Conservation (phyloP, 805 yeast genomes). For the Ogataea methanolica region DNA sequence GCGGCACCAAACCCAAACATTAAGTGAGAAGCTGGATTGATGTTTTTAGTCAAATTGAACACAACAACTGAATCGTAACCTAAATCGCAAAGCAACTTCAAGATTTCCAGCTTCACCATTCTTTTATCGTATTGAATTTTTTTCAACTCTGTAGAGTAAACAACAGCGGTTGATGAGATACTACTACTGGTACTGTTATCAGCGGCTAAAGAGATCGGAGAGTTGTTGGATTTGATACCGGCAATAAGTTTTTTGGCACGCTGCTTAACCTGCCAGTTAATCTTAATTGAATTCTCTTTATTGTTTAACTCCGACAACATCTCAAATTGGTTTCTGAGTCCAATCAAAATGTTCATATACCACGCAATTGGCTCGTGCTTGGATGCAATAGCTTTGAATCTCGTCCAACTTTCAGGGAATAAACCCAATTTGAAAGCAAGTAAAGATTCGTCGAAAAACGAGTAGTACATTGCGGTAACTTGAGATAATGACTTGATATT, state of each 20-base stretch:
- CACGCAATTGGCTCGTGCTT: conserved; percentile 65
- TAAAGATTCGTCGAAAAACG: conserved; percentile 59
- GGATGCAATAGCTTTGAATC: conserved; percentile 35
- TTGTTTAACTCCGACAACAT: conserved; percentile 38
- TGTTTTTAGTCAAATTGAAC: conserved; percentile 31
- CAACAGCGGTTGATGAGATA: conserved; percentile 3
- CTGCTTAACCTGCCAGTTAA: conserved; percentile 58
- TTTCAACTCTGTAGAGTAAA: conserved; percentile 25
- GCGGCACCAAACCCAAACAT: conserved; percentile 32
- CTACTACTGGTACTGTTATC: conserved; percentile 4
- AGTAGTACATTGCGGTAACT: conserved; percentile 54
- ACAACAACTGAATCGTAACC: conserved; percentile 44
- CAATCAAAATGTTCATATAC: conserved; percentile 60
- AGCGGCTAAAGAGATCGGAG: conserved; percentile 15
- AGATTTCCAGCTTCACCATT: conserved; percentile 35
- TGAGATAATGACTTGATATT: conserved; percentile 47
- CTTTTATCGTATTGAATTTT: conserved; percentile 32
- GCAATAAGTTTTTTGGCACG: conserved; percentile 36
- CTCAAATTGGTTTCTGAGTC: conserved; percentile 46
- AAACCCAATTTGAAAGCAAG: conserved; percentile 53
- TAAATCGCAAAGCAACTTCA: conserved; percentile 42
- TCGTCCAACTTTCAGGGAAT: conserved; percentile 27
- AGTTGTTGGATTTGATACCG: conserved; percentile 12
- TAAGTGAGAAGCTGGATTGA: conserved; percentile 25
- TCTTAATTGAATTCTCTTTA: conserved; percentile 47